Conservation (phyloP, 2,329 filamentous ascomycete species). For the Xylariaceae sp. region DNA sequence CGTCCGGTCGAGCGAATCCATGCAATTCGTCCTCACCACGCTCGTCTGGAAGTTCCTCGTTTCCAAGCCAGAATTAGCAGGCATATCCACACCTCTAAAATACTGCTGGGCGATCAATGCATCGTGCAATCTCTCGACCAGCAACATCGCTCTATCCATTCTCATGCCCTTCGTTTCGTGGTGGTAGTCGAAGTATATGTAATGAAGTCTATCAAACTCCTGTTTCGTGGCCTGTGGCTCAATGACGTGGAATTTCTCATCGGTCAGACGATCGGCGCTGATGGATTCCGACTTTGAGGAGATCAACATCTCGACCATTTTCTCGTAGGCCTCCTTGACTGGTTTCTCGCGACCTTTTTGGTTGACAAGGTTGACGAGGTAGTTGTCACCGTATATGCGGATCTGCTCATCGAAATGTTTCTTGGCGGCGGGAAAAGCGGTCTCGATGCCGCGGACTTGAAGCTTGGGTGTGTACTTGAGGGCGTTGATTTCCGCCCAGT, state of each 20-base stretch:
- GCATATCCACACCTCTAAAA: slow-evolving; percentile 87
- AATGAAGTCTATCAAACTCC: slow-evolving; percentile 81
- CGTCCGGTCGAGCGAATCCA: slow-evolving; percentile 97
- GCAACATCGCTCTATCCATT: slow-evolving; percentile 85
- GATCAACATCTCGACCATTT: slow-evolving; percentile 75
- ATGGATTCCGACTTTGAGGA: slow-evolving; percentile 63
- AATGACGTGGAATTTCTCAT: slow-evolving; percentile 78
- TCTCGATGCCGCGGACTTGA: slow-evolving; percentile 80
- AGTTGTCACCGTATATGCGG: slow-evolving; percentile 89
- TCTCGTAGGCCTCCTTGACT: slow-evolving; percentile 91
- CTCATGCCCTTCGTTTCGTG: slow-evolving; percentile 92
- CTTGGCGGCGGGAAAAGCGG: slow-evolving; percentile 71
- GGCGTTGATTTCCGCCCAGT: slow-evolving; percentile 94
- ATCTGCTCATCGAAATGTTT: slow-evolving; percentile 95
- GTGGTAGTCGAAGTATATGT: slow-evolving; percentile 98
- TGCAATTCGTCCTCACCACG: slow-evolving; percentile 96
- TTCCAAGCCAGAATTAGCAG: slow-evolving; percentile 72
- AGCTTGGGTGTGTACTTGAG: slow-evolving; percentile 88
- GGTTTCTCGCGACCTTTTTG: slow-evolving; percentile 86
- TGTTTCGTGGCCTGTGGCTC: slow-evolving; percentile 56
- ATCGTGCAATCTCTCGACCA: slow-evolving; percentile 77
- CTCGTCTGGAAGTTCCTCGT: slow-evolving; percentile 77
- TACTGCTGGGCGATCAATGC: slow-evolving; percentile 78
- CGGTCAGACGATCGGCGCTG: slow-evolving; percentile 61
- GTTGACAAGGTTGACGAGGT: slow-evolving; percentile 95